Conservation (phyloP, 202 grass and related monocot species). For the Carex arenaria region DNA sequence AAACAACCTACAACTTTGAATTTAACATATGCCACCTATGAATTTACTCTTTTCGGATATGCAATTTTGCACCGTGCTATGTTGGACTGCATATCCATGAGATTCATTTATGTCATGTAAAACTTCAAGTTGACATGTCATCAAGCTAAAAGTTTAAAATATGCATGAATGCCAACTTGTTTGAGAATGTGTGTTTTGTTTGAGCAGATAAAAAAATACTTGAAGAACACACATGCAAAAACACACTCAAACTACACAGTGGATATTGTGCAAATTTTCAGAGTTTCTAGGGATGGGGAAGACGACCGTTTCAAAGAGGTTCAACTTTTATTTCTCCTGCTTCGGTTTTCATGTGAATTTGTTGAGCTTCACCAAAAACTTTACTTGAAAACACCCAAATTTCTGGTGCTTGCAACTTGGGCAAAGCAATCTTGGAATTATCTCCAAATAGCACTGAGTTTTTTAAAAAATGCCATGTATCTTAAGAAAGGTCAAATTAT, state of each 20-base stretch:
- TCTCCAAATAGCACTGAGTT: neutral
- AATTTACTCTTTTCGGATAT: neutral
- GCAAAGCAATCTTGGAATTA: neutral
- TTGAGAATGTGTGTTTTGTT: conserved; percentile 12
- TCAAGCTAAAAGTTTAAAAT: neutral
- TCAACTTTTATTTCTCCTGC: neutral
- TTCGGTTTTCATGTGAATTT: neutral
- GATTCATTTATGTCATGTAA: neutral
- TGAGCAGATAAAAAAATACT: conserved; percentile 77
- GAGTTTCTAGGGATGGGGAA: conserved; percentile 71
- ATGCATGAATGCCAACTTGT: conserved; percentile 10
- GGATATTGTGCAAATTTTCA: conserved; percentile 82
- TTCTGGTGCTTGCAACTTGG: neutral
- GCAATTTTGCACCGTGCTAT: neutral
- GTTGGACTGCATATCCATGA: neutral
- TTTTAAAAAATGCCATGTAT: neutral
- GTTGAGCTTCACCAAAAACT: neutral
- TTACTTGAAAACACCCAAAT: neutral
- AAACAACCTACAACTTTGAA: neutral
- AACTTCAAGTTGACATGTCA: neutral
- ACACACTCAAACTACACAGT: conserved; percentile 70
- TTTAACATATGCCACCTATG: neutral
- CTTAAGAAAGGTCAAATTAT: neutral
- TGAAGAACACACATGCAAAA: conserved; percentile 77
- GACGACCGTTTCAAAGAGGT: conserved; percentile 70